A percentile compares a stretch with the other conserved stretches of the same genome.
Conservation (phyloP, 768 basidiomycete genomes). For the Agrocybe chaxingu region DNA sequence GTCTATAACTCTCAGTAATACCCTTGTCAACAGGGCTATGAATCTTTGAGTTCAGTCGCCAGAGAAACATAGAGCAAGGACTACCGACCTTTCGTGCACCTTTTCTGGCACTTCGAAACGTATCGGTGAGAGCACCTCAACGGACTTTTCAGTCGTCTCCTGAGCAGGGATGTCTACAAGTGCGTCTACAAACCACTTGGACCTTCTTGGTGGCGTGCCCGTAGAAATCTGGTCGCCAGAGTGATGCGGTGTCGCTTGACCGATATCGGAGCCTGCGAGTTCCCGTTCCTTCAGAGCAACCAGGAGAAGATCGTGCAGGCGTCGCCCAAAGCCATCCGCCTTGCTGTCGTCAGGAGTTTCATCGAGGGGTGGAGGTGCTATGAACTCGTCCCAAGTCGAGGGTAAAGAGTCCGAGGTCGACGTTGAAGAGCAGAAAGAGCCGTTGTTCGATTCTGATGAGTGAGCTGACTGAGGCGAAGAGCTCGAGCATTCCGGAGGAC, state of each 20-base stretch:
- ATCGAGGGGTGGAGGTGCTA: not conserved
- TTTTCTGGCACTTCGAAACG: not conserved
- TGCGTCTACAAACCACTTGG: not conserved
- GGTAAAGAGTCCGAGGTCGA: slow-evolving; percentile 1
- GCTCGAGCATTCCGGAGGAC: slow-evolving; percentile 16
- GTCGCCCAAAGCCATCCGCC: slow-evolving; percentile 10
- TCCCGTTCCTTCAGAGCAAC: slow-evolving; percentile 11
- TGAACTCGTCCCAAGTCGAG: not conserved
- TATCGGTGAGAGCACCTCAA: slow-evolving; percentile 7
- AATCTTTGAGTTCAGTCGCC: too few species aligned
- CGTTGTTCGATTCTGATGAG: slow-evolving; percentile 5
- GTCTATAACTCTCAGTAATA: not conserved
- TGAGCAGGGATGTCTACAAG: not conserved
- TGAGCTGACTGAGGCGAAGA: slow-evolving; percentile 17
- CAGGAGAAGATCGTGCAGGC: slow-evolving; percentile 15
- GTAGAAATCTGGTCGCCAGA: too few species aligned
- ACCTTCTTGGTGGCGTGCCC: too few species aligned
- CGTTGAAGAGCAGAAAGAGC: slow-evolving; percentile 3
- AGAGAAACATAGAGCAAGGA: not conserved
- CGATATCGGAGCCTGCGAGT: not conserved
- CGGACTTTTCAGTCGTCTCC: not conserved
- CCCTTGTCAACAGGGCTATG: too few species aligned
- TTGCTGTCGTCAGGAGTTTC: not conserved
- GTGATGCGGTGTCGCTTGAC: too few species aligned
- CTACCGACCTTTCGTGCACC: not conserved